phyloP scores from a whole-genome alignment of 2,329 filamentous ascomycete species.

The Penicillium sp. region DNA sequence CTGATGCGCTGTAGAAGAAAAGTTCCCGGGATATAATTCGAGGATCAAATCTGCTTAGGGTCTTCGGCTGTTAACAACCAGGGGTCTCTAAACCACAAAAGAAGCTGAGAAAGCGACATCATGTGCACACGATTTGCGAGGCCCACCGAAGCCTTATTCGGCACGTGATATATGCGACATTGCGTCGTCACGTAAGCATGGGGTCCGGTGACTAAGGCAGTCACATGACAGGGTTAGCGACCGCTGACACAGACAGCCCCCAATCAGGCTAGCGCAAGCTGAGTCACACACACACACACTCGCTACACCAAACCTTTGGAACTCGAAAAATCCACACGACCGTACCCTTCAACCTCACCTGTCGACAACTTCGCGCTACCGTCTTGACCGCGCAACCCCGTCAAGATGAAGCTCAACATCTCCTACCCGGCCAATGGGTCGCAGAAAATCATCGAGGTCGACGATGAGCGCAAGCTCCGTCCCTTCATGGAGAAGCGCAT shows the following conservation, averaged over 20 bases:
- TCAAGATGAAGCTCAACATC: constrained; percentile 75
- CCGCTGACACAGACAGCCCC: constrained; percentile 12
- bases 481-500: constrained; percentile 98
- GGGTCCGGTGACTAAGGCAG: not conserved
- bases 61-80: not conserved
- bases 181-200: too few species aligned
- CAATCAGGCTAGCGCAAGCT: constrained; percentile 29
- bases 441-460: constrained; percentile 98
- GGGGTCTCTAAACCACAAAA: not conserved
- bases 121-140: not conserved
- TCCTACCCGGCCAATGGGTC: constrained; percentile 98
- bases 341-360: constrained; percentile 38
- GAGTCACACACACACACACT: constrained; percentile 43
- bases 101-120: not conserved
- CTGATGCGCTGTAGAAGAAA: too few species aligned
- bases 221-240: constrained; percentile 22
- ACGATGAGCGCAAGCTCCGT: constrained; percentile 99
- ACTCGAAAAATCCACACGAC: constrained; percentile 41
- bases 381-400: constrained; percentile 50
- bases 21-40: too few species aligned
- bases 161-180: not conserved
- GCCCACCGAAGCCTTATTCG: not conserved
- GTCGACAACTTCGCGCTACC: constrained; percentile 46
- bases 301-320: constrained; percentile 38
- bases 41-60: too few species aligned